These are phyloP conservation scores for Paecilomyces dactylethromorphus DNA, from an alignment of 2,329 filamentous ascomycete genomes.

Conservation along the genomic window DNA sequence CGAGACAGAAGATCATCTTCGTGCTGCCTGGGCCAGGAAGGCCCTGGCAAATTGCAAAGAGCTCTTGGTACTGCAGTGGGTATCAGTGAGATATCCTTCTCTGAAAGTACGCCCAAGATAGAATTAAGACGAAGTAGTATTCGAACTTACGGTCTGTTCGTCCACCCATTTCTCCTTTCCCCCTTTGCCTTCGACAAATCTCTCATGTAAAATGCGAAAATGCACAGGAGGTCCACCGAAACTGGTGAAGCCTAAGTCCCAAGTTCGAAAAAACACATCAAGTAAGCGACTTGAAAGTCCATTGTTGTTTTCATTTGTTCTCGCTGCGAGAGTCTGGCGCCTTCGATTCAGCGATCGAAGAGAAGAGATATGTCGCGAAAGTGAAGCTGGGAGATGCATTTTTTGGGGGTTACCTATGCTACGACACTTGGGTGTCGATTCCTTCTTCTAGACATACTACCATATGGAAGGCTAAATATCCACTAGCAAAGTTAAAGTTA, in stretches of 20 bases:
- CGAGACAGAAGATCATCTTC: constrained; percentile 65
- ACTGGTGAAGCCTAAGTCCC: constrained; percentile 58
- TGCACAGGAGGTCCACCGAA: constrained; percentile 66
- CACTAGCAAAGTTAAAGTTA: too few species aligned
- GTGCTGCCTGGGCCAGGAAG: constrained; percentile 63
- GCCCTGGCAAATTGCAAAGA: constrained; percentile 64
- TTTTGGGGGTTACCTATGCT: too few species aligned
- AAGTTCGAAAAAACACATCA: constrained; percentile 38
- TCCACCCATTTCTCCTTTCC: constrained; percentile 57
- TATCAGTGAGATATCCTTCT: not conserved
- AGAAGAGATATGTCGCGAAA: too few species aligned
- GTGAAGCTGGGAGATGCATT: too few species aligned
- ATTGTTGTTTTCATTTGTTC: constrained; percentile 12
- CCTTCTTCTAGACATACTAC: too few species aligned
- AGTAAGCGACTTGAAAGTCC: constrained; percentile 19
- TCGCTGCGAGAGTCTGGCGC: too few species aligned
- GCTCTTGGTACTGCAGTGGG: constrained; percentile 56
- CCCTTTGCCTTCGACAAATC: constrained; percentile 48
- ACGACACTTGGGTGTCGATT: too few species aligned
- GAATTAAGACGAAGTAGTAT: not conserved
- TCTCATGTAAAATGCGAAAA: constrained; percentile 59
- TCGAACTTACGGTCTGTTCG: constrained; percentile 52
- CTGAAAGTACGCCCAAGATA: not conserved
- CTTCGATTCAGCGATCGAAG: too few species aligned
- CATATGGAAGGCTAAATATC: too few species aligned